These are phyloP conservation scores for Dipodascus albidus DNA, from an alignment of 805 yeast species.

Conservation along the genomic window DNA sequence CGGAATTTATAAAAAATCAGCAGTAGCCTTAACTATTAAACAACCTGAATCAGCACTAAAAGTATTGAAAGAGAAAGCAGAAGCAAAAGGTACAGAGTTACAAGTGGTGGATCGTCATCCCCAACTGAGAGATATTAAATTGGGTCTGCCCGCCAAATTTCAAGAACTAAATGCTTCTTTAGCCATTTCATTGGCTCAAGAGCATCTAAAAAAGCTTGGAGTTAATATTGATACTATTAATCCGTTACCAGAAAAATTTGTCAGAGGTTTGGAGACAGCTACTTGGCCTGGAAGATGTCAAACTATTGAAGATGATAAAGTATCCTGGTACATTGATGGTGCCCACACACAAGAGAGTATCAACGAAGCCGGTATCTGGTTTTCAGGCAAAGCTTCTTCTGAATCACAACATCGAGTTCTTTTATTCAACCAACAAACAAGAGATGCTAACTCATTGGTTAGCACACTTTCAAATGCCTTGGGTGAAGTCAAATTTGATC, in stretches of 20 bases:
- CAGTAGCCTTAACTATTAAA: slow-evolving; percentile 58
- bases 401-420: slow-evolving; percentile 34
- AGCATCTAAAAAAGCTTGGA: slow-evolving; percentile 45
- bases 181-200: slow-evolving; percentile 60
- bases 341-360: slow-evolving; percentile 92
- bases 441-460: slow-evolving; percentile 66
- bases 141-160: slow-evolving; percentile 52
- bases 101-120: slow-evolving; percentile 39
- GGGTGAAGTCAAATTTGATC: slow-evolving; percentile 42
- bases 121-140: slow-evolving; percentile 23
- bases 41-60: slow-evolving; percentile 43
- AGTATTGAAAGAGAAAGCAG: slow-evolving; percentile 51
- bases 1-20: slow-evolving; percentile 70
- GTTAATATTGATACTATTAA: slow-evolving; percentile 1
- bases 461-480: slow-evolving; percentile 37
- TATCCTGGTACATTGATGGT: slow-evolving; percentile 87
- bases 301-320: slow-evolving; percentile 33
- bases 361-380: slow-evolving; percentile 77
- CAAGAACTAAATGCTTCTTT: slow-evolving; percentile 80
- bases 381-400: slow-evolving; percentile 21
- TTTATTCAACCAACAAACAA: slow-evolving; percentile 86
- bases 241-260: slow-evolving; percentile 17
- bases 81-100: slow-evolving; percentile 42
- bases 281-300: slow-evolving; percentile 98
- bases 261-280: slow-evolving; percentile 50